These are phyloP conservation scores for Crocinoboletus sp. DNA, from an alignment of 1,284 basidiomycete genomes.

Conservation along the genomic window DNA sequence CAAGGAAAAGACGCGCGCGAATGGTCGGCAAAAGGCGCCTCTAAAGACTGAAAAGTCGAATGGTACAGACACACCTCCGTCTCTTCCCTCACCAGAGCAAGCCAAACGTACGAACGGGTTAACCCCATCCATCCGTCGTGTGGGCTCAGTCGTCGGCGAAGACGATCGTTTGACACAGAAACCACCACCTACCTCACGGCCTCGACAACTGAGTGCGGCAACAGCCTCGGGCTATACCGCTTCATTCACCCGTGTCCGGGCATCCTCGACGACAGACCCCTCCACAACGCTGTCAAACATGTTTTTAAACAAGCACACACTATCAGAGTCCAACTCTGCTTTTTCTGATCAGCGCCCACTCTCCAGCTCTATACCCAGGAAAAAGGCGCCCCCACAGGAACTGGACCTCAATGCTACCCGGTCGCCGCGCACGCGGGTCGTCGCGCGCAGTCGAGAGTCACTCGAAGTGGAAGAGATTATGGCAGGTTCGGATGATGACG, in stretches of 20 bases:
- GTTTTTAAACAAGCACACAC: slow-evolving; percentile 15
- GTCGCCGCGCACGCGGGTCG: slow-evolving; percentile 45
- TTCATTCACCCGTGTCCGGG: slow-evolving; percentile 25
- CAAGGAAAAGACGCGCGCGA: slow-evolving; percentile 55
- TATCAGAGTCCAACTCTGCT: slow-evolving; percentile 27
- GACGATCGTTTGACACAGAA: slow-evolving; percentile 44
- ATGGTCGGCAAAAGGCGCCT: slow-evolving; percentile 32
- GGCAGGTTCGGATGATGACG: slow-evolving; percentile 55
- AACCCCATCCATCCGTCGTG: slow-evolving; percentile 45
- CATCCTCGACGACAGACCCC: slow-evolving; percentile 30
- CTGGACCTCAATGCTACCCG: slow-evolving; percentile 31
- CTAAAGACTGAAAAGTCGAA: slow-evolving; percentile 25
- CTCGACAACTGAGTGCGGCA: slow-evolving; percentile 33
- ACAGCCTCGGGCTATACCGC: slow-evolving; percentile 23
- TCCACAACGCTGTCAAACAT: slow-evolving; percentile 11
- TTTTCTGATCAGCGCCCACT: slow-evolving; percentile 22
- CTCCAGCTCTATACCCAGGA: slow-evolving; percentile 28
- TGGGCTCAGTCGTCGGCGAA: slow-evolving; percentile 54
- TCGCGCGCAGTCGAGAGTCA: slow-evolving; percentile 58
- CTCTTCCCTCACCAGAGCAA: slow-evolving; percentile 21
- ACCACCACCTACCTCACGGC: slow-evolving; percentile 31
- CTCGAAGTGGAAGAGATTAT: slow-evolving; percentile 71
- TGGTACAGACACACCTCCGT: slow-evolving; percentile 12
- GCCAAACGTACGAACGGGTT: slow-evolving; percentile 27
- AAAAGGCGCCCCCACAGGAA: slow-evolving; percentile 23